phyloP scores from a whole-genome alignment of 2,329 filamentous ascomycete species.

The Diaporthe sp. region DNA sequence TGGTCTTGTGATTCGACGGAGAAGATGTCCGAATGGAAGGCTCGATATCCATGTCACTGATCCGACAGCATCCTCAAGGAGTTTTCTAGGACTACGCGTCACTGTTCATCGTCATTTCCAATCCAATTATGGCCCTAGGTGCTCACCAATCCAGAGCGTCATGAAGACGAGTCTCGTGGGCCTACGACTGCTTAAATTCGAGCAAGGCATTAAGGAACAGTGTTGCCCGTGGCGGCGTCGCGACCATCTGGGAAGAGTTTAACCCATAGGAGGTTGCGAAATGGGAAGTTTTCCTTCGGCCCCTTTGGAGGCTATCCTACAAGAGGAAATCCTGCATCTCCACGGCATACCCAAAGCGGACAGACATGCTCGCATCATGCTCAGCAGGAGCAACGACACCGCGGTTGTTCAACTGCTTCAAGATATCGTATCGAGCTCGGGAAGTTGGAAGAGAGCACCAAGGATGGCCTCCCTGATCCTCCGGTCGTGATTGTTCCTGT shows the following conservation, averaged over 20 bases:
- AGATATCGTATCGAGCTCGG: background rate
- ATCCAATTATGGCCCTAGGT: too few relatives aligned
- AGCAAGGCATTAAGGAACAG: too few relatives aligned
- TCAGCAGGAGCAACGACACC: background rate
- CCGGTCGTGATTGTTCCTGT: background rate
- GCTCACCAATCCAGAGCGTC: too few relatives aligned
- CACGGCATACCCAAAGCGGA: background rate
- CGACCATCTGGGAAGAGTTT: background rate
- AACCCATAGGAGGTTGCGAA: background rate
- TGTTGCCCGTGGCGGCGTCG: too few relatives aligned
- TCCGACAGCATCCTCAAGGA: background rate
- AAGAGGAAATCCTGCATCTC: background rate
- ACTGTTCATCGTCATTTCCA: too few relatives aligned
- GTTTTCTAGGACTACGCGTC: too few relatives aligned
- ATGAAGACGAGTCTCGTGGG: too few relatives aligned
- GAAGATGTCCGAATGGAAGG: background rate
- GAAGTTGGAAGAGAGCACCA: constrained; percentile 7
- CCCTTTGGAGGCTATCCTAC: too few relatives aligned
- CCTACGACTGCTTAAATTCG: too few relatives aligned
- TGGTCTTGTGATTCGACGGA: background rate
- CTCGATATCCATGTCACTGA: background rate
- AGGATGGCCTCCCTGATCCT: constrained; percentile 41
- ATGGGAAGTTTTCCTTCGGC: background rate
- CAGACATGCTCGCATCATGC: background rate
- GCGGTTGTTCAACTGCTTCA: background rate